These are phyloP conservation scores for Apostasia shenzhenica DNA, from an alignment of 106 monocot species.

Conservation along the genomic window DNA sequence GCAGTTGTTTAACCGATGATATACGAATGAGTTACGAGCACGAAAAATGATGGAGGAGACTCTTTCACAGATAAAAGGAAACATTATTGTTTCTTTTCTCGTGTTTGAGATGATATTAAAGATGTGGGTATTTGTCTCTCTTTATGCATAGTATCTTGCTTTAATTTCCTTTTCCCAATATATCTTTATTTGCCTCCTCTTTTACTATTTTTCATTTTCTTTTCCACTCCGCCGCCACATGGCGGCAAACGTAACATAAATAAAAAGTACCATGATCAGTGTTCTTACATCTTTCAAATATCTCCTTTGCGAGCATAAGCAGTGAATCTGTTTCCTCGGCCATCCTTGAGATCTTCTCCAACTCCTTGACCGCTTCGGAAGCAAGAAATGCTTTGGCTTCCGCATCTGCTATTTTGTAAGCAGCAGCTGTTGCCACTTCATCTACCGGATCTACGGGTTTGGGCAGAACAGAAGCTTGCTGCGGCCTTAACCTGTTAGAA, in stretches of 20 bases:
- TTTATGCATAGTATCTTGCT: too few species aligned
- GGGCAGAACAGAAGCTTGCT: slow-evolving; percentile 10
- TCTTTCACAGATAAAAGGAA: background rate
- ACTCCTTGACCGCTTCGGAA: slow-evolving; percentile 74
- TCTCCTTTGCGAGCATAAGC: slow-evolving; percentile 52
- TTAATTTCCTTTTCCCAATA: too few species aligned
- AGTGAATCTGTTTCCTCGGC: slow-evolving; percentile 70
- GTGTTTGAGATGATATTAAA: too few species aligned
- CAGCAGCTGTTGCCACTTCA: slow-evolving; percentile 43
- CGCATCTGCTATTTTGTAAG: slow-evolving; percentile 71
- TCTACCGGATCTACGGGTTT: slow-evolving; percentile 14
- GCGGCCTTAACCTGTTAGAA: slow-evolving; percentile 12
- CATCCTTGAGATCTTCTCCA: slow-evolving; percentile 60
- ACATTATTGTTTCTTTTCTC: background rate
- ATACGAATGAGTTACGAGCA: background rate
- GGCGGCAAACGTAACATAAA: background rate
- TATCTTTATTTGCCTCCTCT: too few species aligned
- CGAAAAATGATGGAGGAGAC: background rate
- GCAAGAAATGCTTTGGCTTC: slow-evolving; percentile 78
- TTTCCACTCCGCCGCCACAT: too few species aligned
- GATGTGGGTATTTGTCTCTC: too few species aligned
- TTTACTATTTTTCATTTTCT: too few species aligned
- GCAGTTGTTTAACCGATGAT: slow-evolving; percentile 5
- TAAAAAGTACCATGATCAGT: background rate
- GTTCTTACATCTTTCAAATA: slow-evolving; percentile 64